These are phyloP conservation scores for Casuarina equisetifolia DNA, from an alignment of 306 rosid genomes.

Conservation along the genomic window DNA sequence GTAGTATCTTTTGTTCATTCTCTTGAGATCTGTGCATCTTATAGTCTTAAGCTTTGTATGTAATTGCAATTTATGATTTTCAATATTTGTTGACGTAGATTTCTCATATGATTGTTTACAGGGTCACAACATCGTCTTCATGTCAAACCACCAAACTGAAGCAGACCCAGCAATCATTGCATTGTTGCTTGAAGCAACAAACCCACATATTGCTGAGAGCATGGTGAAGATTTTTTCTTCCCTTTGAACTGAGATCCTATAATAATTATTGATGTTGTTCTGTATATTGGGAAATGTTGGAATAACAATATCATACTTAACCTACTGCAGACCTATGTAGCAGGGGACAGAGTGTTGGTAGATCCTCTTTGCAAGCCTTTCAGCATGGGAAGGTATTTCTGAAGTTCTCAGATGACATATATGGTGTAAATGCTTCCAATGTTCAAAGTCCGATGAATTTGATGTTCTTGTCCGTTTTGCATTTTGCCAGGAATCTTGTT, in stretches of 20 bases:
- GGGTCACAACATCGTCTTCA: conserved; percentile 94
- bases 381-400: conserved; percentile 90
- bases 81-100: not conserved
- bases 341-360: conserved; percentile 92
- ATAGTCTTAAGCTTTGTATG: conserved; percentile 22
- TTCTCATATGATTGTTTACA: conserved; percentile 43
- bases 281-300: conserved; percentile 27
- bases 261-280: not conserved
- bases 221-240: conserved; percentile 47
- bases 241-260: conserved; percentile 2
- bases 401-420: conserved; percentile 25
- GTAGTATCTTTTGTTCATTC: conserved; percentile 1
- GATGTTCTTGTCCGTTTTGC: not conserved
- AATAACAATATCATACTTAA: conserved; percentile 39
- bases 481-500: conserved; percentile 74
- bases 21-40: conserved; percentile 24
- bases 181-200: conserved; percentile 73
- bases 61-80: not conserved
- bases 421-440: conserved; percentile 13
- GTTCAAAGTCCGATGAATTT: not conserved
- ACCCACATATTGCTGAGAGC: conserved; percentile 73
- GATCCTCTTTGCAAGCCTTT: conserved; percentile 98
- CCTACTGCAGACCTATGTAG: conserved; percentile 70
- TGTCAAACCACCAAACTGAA: conserved; percentile 98
- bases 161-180: conserved; percentile 97